Evolutionary conservation across 2,329 filamentous ascomycete species (phyloP).

Genomic region (Zymoseptoria ardabiliae): DNA sequence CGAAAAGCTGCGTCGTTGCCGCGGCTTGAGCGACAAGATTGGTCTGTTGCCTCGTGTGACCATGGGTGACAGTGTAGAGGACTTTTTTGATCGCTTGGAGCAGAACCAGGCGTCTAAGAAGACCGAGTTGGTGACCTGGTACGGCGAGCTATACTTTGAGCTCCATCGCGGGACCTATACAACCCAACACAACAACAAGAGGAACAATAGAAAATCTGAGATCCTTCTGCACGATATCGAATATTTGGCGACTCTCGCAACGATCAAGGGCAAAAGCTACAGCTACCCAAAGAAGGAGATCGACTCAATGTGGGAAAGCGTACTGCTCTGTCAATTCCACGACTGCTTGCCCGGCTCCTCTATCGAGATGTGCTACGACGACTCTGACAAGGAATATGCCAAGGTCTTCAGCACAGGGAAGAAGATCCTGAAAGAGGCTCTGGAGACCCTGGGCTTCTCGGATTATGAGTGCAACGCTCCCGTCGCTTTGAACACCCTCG

Average conservation of each 20-base stretch:
- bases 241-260: slow-evolving; percentile 77
- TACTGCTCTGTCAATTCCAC: slow-evolving; percentile 92
- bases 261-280: slow-evolving; percentile 61
- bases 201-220: slow-evolving; percentile 82
- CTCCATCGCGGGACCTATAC: slow-evolving; percentile 96
- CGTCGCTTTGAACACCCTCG: slow-evolving; percentile 73
- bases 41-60: slow-evolving; percentile 79
- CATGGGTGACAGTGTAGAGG: slow-evolving; percentile 82
- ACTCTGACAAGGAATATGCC: slow-evolving; percentile 82
- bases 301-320: slow-evolving; percentile 90
- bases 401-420: slow-evolving; percentile 72
- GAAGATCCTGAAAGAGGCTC: slow-evolving; percentile 62
- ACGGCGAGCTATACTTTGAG: slow-evolving; percentile 96
- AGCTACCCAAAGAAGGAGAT: slow-evolving; percentile 91
- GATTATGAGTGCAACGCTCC: slow-evolving; percentile 43
- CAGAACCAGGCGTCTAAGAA: slow-evolving; percentile 58
- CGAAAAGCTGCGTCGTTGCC: slow-evolving; percentile 87
- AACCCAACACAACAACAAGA: slow-evolving; percentile 94
- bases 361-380: slow-evolving; percentile 97
- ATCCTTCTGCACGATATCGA: slow-evolving; percentile 81
- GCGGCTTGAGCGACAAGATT: slow-evolving; percentile 81
- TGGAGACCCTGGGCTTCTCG: slow-evolving; percentile 58
- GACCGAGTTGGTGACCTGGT: slow-evolving; percentile 83
- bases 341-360: slow-evolving; percentile 91
- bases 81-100: slow-evolving; percentile 84